Evolutionary conservation across 164 flowering plant species (phyloP).

Genomic region (Sedum album): DNA sequence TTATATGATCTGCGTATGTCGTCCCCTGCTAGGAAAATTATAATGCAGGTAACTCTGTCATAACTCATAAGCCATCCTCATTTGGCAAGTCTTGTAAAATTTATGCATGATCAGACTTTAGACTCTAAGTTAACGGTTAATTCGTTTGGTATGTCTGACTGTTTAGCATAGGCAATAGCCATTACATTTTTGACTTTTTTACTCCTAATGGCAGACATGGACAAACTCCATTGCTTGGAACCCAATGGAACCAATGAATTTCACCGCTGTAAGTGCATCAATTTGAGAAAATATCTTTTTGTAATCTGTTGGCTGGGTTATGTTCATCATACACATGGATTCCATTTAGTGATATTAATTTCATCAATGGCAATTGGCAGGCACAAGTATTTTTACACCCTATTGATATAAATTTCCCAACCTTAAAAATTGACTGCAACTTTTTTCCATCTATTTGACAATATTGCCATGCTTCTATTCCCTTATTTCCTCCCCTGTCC

Average conservation of each 20-base stretch:
- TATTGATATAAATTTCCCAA: too few relatives aligned
- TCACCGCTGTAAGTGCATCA: slow-evolving; percentile 67
- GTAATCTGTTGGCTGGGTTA: too few relatives aligned
- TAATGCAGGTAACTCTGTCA: slow-evolving; percentile 73
- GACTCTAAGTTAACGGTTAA: too few relatives aligned
- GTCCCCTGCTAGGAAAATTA: slow-evolving; percentile 57
- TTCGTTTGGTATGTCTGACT: neutral
- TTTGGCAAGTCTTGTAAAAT: neutral
- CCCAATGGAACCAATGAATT: slow-evolving; percentile 97
- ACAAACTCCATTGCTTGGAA: slow-evolving; percentile 92
- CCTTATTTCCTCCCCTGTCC: too few relatives aligned
- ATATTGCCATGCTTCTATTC: too few relatives aligned
- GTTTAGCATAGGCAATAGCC: neutral
- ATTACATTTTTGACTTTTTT: neutral
- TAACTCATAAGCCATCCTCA: too few relatives aligned
- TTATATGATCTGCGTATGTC: slow-evolving; percentile 80
- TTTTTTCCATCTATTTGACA: too few relatives aligned
- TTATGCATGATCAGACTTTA: neutral
- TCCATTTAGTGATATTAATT: neutral
- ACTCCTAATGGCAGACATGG: slow-evolving; percentile 50
- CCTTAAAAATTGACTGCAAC: too few relatives aligned
- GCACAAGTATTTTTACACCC: too few relatives aligned
- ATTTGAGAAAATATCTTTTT: neutral
- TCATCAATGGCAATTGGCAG: neutral
- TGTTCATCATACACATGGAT: neutral